Evolutionary conservation across 2,329 filamentous ascomycete genomes (phyloP), one percentile per base, ranked within the genome.

Genomic region (Epicoccum sorghinum): DNA sequence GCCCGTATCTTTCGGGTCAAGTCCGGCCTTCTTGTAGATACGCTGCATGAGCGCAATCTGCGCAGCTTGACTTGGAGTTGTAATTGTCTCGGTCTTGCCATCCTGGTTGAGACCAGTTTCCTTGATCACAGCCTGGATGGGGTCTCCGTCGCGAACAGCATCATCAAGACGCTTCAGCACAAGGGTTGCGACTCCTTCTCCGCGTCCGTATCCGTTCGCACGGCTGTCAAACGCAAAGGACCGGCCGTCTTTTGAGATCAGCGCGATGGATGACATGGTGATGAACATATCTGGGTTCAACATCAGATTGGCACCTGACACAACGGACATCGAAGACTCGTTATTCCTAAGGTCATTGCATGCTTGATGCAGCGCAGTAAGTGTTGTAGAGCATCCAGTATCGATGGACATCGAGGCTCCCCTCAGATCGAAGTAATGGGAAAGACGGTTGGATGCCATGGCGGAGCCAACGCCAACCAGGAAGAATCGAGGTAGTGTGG

Each of bases 61-160:
- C 0, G 75, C 69, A 82, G 62, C 85, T 82, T 68, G 0, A 43
- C 64, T 69, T 3, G 72, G 72, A 5, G 36, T 27, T 1, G 52
- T 61, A 13, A 64, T 58, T 7, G 36, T 51, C 8, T 36, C 18
- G 14, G 60, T 55, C 30, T 57, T 35, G 23, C 59, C 58, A 36
- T 61, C 50, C 38, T 61, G 47, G 47, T 60, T 60, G 0, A 64
- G 45, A 0, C 65, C 68, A n/a, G 61, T 67, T 4, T 60, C 66
- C 37, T 64, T 57, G 2, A 74, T 58, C 7, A 72, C 52, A 9
- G 61, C 64, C 6, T 59, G 62, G 27, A 74, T 68, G 9, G 62
- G 55, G 43, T 74, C 68, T 7, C 63, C 58, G 39, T 68, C 68
- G 7, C 47, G 41, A 1, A 72, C 29, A 4, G 71, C 71, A 29